phyloP scores from a whole-genome alignment of 768 basidiomycete genomes.

The Roridomyces roridus region DNA sequence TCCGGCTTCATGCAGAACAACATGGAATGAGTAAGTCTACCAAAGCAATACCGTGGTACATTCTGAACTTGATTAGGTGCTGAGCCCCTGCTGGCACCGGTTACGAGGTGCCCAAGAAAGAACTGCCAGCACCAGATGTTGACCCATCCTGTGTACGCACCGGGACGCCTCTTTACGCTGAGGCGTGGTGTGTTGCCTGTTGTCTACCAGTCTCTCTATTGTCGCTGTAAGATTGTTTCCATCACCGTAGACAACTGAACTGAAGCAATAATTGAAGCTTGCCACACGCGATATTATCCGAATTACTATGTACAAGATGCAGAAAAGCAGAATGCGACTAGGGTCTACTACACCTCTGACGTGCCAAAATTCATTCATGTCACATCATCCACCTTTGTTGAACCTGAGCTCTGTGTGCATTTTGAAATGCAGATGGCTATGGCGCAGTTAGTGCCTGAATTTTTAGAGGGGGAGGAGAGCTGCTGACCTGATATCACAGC shows the following conservation, averaged over 20 bases:
- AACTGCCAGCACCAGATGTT: background rate
- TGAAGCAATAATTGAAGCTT: background rate
- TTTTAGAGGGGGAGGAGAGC: background rate
- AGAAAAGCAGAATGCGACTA: background rate
- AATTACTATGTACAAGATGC: constrained; percentile 4
- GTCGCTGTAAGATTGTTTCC: background rate
- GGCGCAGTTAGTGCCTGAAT: background rate
- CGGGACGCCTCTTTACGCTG: constrained; percentile 5
- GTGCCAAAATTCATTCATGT: background rate
- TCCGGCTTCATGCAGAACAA: background rate
- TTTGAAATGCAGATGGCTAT: background rate
- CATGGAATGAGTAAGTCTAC: background rate
- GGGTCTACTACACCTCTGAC: background rate
- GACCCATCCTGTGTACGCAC: background rate
- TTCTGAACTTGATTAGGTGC: background rate
- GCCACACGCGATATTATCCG: constrained; percentile 1
- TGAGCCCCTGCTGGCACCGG: background rate
- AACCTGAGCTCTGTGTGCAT: background rate
- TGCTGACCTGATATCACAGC: background rate
- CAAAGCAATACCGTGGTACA: background rate
- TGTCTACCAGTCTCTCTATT: constrained; percentile 7
- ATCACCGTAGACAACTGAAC: background rate
- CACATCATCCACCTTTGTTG: background rate
- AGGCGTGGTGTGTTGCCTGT: constrained; percentile 5
- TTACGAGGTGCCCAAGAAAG: background rate